These are phyloP conservation scores for Penicillium sp. DNA, from an alignment of 2,329 filamentous ascomycete genomes.

Conservation along the genomic window DNA sequence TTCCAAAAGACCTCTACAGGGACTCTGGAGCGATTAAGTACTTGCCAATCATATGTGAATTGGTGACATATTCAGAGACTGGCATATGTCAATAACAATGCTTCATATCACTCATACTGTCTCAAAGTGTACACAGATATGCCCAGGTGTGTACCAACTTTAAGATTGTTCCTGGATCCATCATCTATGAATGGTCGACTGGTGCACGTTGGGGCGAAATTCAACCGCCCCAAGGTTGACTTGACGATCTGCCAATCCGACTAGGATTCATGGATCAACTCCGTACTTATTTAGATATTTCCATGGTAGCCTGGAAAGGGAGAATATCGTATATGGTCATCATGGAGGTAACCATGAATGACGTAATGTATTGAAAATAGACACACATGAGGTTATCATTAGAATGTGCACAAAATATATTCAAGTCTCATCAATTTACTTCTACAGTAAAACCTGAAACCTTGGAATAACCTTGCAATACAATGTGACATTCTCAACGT, in stretches of 20 bases:
- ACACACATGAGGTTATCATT: background rate
- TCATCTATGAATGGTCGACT: no score
- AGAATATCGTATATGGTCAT: constrained; percentile 33
- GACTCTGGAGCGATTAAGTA: no score
- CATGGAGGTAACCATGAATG: no score
- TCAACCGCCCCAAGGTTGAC: background rate
- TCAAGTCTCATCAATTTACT: background rate
- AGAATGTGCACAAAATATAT: background rate
- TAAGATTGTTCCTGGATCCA: no score
- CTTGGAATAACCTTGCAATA: constrained; percentile 55
- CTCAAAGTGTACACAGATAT: no score
- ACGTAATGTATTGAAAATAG: background rate
- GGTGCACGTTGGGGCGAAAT: background rate
- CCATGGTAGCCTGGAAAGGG: no score
- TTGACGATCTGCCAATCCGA: constrained; percentile 17
- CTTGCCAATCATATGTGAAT: no score
- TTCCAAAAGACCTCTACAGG: no score
- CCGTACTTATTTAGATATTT: constrained; percentile 40
- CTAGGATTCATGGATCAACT: background rate
- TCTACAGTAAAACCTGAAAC: background rate
- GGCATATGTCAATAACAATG: no score
- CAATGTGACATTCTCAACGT: constrained; percentile 34
- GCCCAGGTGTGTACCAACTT: no score
- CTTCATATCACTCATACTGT: no score
- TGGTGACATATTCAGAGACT: no score